Base-by-base conservation (phyloP, 2,329 filamentous ascomycete genomes). In the Lomentospora prolificans region DNA sequence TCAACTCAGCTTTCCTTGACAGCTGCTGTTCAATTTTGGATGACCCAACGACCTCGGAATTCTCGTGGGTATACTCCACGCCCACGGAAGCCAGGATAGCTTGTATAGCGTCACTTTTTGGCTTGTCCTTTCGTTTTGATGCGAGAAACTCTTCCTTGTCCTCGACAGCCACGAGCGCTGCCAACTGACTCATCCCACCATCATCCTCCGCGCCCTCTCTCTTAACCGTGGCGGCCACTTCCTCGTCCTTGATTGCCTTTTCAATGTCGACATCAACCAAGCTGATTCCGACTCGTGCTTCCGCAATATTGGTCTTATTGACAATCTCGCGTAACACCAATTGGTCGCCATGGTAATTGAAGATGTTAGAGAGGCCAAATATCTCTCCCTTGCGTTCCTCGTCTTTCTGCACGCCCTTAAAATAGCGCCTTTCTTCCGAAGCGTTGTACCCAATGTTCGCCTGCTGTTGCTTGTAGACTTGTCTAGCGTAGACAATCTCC, bases 381-480 rank as follows among this genome's bases (percentile, higher is more conserved):
- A 99, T 89, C 68, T 99, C 94, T 14, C 94, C 94, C 62, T 92
- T 92, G 60, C 91, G 84, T 27, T 82, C 81, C 24, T 82, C 82
- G 61, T 89, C 82, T 59, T 95, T 86, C 70, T 96, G 92, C 0
- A 97, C 89, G 41, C 94, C 94, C 61, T 87, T 90, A 74, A 99
- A 99, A 69, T 99, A 99, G 1, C 94, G 84, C 3, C 94, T 84
- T 69, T 99, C 94, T 4, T 85, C 87, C 0, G 89, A 95, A 0
- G 94, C 94, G 31, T 86, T 95, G 69, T 99, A 97, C 1, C 89
- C 94, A 57, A 99, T 97, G 64, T 96, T 97, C 25, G 94, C 92
- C 71, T 97, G 94, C 65, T 99, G 94, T 66, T 99, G 94, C 69
- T 99, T 99, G 77, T 99, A 99, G 39, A 99, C 94, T 64, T 99